Percentiles rank a stretch among this genome's conserved stretches.
Conservation (phyloP, 192 early-diverging fungal species). For the Thoreauomyces humboldtii region DNA sequence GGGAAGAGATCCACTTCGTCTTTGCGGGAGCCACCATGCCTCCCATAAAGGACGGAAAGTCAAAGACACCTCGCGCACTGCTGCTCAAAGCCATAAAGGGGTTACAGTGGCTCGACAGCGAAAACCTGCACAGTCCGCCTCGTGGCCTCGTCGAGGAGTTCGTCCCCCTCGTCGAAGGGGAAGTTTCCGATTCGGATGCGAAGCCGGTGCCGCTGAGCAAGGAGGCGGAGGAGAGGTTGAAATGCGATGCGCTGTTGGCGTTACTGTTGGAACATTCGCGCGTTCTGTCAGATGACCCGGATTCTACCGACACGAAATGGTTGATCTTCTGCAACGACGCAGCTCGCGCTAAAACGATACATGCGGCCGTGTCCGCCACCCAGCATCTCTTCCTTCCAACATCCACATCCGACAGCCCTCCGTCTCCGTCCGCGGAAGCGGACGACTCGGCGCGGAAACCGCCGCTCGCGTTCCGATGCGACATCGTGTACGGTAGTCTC, state of each 20-base stretch:
- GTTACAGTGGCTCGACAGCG: too few relatives aligned
- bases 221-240: neutral
- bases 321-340: constrained; percentile 22
- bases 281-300: neutral
- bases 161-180: constrained; percentile 16
- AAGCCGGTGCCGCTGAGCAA: neutral
- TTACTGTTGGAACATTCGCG: neutral
- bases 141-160: constrained; percentile 21
- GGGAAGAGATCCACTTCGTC: constrained; percentile 24
- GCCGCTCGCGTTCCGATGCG: neutral
- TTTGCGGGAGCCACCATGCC: constrained; percentile 39
- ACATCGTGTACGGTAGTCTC: constrained; percentile 13
- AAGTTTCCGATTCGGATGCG: neutral
- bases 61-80: constrained; percentile 12
- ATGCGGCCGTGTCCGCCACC: neutral
- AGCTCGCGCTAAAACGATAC: neutral
- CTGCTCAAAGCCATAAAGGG: constrained; percentile 12
- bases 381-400: neutral
- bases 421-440: neutral
- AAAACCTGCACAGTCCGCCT: constrained; percentile 1
- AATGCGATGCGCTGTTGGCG: constrained; percentile 2
- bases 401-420: neutral
- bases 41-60: constrained; percentile 1
- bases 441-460: neutral
- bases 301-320: constrained; percentile 6